A percentile compares a stretch with the other conserved stretches of the same genome.
Evolutionary conservation across 179 eudicot species (phyloP).

Genomic region (Beta corolliflora): DNA sequence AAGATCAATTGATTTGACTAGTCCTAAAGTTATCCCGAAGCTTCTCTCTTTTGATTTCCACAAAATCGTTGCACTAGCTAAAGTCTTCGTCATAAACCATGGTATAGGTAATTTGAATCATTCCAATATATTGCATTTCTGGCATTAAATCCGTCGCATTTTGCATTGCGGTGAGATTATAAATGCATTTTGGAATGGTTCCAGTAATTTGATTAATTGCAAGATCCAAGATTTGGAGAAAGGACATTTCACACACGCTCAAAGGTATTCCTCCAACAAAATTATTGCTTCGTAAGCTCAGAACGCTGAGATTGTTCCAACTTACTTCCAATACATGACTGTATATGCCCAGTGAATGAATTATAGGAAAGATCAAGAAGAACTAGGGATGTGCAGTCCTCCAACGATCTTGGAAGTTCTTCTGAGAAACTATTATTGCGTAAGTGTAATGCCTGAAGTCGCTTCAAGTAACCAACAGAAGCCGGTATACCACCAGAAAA

Average conservation of each 20-base stretch:
- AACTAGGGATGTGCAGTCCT: slow-evolving; percentile 22
- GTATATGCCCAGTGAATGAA: slow-evolving; percentile 34
- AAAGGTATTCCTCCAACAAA: slow-evolving; percentile 36
- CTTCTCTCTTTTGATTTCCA: neutral
- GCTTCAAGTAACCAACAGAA: slow-evolving; percentile 12
- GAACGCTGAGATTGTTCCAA: slow-evolving; percentile 1
- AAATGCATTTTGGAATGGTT: slow-evolving; percentile 26
- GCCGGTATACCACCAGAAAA: slow-evolving; percentile 34
- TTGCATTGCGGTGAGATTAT: slow-evolving; percentile 23
- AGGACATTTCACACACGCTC: slow-evolving; percentile 12
- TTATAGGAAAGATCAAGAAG: slow-evolving; percentile 39
- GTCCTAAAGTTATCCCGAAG: neutral
- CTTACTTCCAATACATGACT: slow-evolving; percentile 32
- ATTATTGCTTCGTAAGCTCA: slow-evolving; percentile 32
- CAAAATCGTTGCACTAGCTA: neutral
- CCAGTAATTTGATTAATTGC: slow-evolving; percentile 24
- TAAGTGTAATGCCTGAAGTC: slow-evolving; percentile 21
- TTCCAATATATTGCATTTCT: neutral
- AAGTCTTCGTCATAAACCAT: neutral
- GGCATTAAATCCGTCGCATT: neutral
- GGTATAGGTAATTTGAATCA: neutral
- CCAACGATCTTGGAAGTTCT: slow-evolving; percentile 33
- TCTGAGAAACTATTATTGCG: slow-evolving; percentile 35
- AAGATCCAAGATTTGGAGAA: slow-evolving; percentile 32
- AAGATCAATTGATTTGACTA: slow-evolving; percentile 13